These are phyloP conservation scores for Hypoxylon intermedium DNA, from an alignment of 495 filamentous ascomycete genomes.

Conservation along the genomic window DNA sequence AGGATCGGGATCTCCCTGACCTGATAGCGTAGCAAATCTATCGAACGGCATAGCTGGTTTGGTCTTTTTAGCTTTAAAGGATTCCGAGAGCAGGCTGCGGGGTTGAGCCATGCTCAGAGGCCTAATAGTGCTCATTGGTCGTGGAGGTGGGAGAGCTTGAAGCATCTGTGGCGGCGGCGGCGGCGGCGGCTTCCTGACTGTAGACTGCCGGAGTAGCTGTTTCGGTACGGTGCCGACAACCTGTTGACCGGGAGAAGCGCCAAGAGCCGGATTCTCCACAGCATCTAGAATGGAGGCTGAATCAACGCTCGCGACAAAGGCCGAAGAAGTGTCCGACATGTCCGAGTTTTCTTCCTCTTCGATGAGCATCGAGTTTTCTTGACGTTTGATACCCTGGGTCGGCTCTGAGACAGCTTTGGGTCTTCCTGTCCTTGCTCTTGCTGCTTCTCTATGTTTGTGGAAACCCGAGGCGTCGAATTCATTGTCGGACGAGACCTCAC, in stretches of 20 bases:
- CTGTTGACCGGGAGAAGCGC: conserved; percentile 55
- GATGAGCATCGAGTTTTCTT: conserved; percentile 62
- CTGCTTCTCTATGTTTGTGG: conserved; percentile 62
- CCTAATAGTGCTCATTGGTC: conserved; percentile 82
- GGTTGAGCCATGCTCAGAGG: conserved; percentile 86
- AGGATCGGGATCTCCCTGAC: conserved; percentile 82
- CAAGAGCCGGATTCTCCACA: conserved; percentile 55
- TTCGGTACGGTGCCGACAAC: conserved; percentile 63
- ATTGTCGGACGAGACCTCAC: conserved; percentile 90
- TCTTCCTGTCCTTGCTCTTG: conserved; percentile 45
- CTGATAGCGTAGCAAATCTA: conserved; percentile 82
- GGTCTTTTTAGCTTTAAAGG: conserved; percentile 77
- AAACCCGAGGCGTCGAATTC: conserved; percentile 75
- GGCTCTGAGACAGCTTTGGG: conserved; percentile 56
- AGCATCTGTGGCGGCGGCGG: conserved; percentile 64
- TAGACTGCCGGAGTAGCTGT: conserved; percentile 58
- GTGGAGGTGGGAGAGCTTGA: conserved; percentile 85
- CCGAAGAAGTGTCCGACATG: conserved; percentile 60
- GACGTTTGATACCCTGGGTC: conserved; percentile 49
- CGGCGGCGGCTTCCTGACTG: conserved; percentile 51
- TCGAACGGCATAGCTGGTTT: conserved; percentile 86
- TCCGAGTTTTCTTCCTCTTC: conserved; percentile 67
- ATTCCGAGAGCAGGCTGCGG: conserved; percentile 70
- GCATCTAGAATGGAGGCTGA: conserved; percentile 60
- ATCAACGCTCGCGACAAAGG: conserved; percentile 61